Conservation (phyloP, 2,329 filamentous ascomycete species). For the Neonectria hederae region DNA sequence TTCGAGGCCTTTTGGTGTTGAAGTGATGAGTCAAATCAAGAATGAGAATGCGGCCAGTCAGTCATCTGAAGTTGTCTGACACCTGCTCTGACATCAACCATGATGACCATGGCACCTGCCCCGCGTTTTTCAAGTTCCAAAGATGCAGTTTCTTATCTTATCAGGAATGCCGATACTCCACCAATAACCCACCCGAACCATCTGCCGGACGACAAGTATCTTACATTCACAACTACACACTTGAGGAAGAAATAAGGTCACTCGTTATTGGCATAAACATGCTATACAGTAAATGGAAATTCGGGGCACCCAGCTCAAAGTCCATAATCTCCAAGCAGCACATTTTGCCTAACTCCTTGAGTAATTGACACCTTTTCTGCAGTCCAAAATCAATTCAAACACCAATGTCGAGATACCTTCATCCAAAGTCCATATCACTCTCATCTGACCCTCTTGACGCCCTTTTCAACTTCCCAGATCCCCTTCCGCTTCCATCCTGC, state of each 20-base stretch:
- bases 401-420: not conserved
- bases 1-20: not conserved
- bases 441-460: slow-evolving; percentile 14
- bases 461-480: not conserved
- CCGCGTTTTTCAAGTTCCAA: not conserved
- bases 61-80: not conserved
- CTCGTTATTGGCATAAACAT: no score
- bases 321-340: not conserved
- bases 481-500: slow-evolving; percentile 29
- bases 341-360: no score
- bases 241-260: no score
- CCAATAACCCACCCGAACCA: not conserved
- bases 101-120: slow-evolving; percentile 46
- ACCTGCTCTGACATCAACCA: slow-evolving; percentile 20
- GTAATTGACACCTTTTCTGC: no score
- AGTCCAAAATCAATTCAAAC: not conserved
- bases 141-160: not conserved
- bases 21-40: not conserved
- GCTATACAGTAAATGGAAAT: not conserved
- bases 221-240: no score
- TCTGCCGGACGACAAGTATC: not conserved
- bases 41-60: not conserved
- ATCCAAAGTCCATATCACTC: not conserved
- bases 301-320: not conserved
- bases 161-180: not conserved